These are phyloP conservation scores for Keithomyces neogunnii DNA, from an alignment of 2,329 filamentous ascomycete genomes.

Conservation along the genomic window DNA sequence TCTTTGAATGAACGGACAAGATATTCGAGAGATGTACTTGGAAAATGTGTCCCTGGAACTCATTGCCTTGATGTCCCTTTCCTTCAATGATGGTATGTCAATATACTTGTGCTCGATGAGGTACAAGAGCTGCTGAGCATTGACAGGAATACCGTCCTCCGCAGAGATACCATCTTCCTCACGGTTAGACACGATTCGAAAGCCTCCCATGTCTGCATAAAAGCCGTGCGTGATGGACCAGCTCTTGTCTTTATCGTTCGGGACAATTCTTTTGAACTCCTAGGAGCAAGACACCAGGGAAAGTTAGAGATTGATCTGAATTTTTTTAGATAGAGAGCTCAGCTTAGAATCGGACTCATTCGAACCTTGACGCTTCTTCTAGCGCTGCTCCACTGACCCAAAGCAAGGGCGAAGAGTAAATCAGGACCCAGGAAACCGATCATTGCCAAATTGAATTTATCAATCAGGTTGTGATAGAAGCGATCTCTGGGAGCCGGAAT, in stretches of 20 bases:
- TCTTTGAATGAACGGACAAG: background rate
- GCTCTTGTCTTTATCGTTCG: background rate
- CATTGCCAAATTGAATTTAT: conserved; percentile 24
- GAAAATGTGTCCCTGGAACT: conserved; percentile 21
- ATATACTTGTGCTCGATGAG: conserved; percentile 19
- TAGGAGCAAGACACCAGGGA: too few relatives aligned
- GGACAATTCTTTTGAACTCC: too few relatives aligned
- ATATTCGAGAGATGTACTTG: conserved; percentile 9
- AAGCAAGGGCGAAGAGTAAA: conserved; percentile 24
- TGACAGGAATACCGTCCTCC: conserved; percentile 23
- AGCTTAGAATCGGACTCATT: background rate
- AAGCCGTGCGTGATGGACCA: conserved; percentile 33
- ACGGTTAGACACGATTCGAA: conserved; percentile 21
- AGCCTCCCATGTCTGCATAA: conserved; percentile 32
- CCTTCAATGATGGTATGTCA: conserved; percentile 16
- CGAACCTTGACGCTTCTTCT: conserved; percentile 20
- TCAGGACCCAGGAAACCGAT: conserved; percentile 29
- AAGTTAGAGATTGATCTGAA: background rate
- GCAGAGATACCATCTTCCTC: background rate
- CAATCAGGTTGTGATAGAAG: conserved; percentile 18
- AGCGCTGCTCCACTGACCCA: conserved; percentile 26
- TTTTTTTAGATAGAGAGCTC: background rate
- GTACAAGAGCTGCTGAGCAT: conserved; percentile 25
- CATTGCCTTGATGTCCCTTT: conserved; percentile 18
- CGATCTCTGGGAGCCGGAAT: conserved; percentile 21